Percentiles rank a stretch among this genome's conserved stretches.
Conservation (phyloP, 2,329 filamentous ascomycete genomes). For the Arachnopeziza araneosa region DNA sequence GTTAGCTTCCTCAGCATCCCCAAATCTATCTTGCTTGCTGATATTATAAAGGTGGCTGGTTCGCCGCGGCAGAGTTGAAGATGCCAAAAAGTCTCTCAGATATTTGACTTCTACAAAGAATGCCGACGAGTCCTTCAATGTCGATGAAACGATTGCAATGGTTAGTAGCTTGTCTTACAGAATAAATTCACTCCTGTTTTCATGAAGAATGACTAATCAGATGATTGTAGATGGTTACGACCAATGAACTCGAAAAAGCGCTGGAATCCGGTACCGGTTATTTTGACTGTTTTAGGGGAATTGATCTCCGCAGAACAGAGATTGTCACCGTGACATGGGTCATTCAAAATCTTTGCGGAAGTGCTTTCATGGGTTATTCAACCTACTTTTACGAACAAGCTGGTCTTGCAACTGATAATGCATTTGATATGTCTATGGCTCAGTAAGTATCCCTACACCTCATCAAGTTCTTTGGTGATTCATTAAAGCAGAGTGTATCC, state of each 20-base stretch:
- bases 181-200: background rate
- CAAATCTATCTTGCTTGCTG: conserved; percentile 34
- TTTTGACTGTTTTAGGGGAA: conserved; percentile 56
- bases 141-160: conserved; percentile 83
- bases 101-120: conserved; percentile 14
- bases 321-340: conserved; percentile 53
- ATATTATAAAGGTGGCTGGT: conserved; percentile 12
- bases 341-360: conserved; percentile 57
- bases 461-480: no score
- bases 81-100: conserved; percentile 13
- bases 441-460: conserved; percentile 25
- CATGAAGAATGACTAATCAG: background rate
- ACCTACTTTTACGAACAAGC: conserved; percentile 59
- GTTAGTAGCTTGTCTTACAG: background rate
- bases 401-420: conserved; percentile 44
- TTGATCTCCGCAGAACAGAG: conserved; percentile 45
- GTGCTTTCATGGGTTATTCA: conserved; percentile 60
- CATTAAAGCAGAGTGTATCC: no score
- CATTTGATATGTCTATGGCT: conserved; percentile 58
- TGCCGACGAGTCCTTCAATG: conserved; percentile 26
- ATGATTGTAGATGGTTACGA: conserved; percentile 64
- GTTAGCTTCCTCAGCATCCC: conserved; percentile 13
- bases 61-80: conserved; percentile 12
- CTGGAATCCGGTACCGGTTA: conserved; percentile 66
- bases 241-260: conserved; percentile 70